Base-by-base conservation (phyloP, 2,329 filamentous ascomycete species). In the Fusarium mexicanum region DNA sequence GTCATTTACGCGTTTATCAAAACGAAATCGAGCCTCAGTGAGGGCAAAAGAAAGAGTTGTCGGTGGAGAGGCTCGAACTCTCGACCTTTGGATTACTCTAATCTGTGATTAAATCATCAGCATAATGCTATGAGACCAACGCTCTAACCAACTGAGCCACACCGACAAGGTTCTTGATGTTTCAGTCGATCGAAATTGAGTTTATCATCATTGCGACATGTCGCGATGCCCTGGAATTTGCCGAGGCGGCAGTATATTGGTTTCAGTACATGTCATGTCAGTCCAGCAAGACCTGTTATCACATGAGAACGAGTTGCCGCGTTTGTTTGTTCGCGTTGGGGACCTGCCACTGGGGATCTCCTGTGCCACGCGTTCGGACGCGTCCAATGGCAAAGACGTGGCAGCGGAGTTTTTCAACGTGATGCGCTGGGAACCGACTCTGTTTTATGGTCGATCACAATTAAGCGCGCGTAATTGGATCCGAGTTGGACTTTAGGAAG, bases 191-290 rank as follows among this genome's bases (percentile, higher is more conserved):
- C 10, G 2, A 0, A 17, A 40, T 18, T 54, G 1, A 10, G 8
- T 0, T n/a, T 40, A 54, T 54, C 0, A 17, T 29, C 8, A 7
- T 3, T 3, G 3, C 13, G 3, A 22, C 1, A 2, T 1, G 3
- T 3, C 1, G 8, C n/a, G n/a, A n/a, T n/a, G n/a, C n/a, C n/a
- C n/a, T n/a, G n/a, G n/a, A n/a, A n/a, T n/a, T n/a, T n/a, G n/a
- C n/a, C n/a, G n/a, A n/a, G 3, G 10, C 14, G 24, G 29, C 6
- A 3, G 20, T 17, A 29, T n/a, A n/a, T 10, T 1, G 5, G 20
- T 20, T 18, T 40, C 7, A 13, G 14, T 9, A 2, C 6, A 7
- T 54, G 1, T 8, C 3, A 22, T 18, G 0, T 2, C 24, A 5
- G 10, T 26, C 11, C 2, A 22, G 2, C 7, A 3, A 22, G 13